phyloP scores from a whole-genome alignment of 2,329 filamentous ascomycete species.

The Fusarium chuoi region DNA sequence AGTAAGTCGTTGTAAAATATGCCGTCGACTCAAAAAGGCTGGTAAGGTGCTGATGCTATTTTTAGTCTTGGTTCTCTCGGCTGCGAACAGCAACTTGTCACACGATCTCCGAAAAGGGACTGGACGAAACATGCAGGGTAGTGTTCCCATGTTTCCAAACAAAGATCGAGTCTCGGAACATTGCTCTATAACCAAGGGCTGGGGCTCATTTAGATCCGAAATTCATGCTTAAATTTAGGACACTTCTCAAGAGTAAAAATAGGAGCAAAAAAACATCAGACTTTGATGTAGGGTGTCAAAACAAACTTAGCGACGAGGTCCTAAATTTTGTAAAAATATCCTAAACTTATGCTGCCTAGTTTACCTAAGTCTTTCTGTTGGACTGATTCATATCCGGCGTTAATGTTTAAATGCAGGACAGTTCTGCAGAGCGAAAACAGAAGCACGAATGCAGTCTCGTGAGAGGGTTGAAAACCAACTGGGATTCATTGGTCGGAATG shows the following conservation, averaged over 20 bases:
- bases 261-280: too few species aligned
- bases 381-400: too few species aligned
- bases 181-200: neutral
- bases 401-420: neutral
- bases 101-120: neutral
- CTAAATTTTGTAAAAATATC: too few species aligned
- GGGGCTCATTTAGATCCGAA: too few species aligned
- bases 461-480: neutral
- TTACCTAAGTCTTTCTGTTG: too few species aligned
- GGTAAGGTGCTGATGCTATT: neutral
- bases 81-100: neutral
- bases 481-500: neutral
- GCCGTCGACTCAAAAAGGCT: too few species aligned
- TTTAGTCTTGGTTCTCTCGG: neutral
- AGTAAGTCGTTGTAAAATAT: rapidly evolving
- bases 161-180: neutral
- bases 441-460: neutral
- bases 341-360: too few species aligned
- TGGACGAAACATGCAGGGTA: neutral
- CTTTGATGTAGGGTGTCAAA: too few species aligned
- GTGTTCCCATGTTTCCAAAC: neutral
- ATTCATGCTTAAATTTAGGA: neutral
- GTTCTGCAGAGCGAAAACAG: neutral
- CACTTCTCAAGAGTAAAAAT: neutral
- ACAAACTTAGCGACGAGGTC: too few species aligned